phyloP scores from a whole-genome alignment of 192 early-diverging fungal genomes.

The Mortierella antarctica region DNA sequence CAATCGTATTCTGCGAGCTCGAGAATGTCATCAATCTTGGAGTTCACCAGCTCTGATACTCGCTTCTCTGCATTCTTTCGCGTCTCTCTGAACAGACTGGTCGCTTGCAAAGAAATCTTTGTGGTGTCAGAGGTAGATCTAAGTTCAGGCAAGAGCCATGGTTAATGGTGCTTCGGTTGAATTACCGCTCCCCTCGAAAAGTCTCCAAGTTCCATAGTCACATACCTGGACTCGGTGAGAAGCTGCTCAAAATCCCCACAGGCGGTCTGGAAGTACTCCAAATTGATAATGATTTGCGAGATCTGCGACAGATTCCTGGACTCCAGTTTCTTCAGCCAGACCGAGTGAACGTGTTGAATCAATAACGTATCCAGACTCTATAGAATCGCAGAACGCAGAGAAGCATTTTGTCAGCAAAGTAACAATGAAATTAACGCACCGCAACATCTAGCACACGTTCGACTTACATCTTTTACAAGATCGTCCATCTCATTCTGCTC shows the following conservation, averaged over 20 bases:
- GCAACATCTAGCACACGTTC: background rate
- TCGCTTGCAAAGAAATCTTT: constrained; percentile 70
- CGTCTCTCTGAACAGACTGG: constrained; percentile 75
- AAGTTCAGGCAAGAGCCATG: background rate
- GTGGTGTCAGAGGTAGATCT: constrained; percentile 69
- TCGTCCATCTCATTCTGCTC: constrained; percentile 91
- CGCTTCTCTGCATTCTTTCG: constrained; percentile 79
- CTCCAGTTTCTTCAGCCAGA: constrained; percentile 73
- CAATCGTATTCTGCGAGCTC: constrained; percentile 89
- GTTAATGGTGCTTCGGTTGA: background rate
- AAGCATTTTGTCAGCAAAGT: background rate
- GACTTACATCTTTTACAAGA: constrained; percentile 75
- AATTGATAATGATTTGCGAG: constrained; percentile 87
- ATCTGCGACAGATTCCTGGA: constrained; percentile 81
- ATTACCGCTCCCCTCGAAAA: no score
- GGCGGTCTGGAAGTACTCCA: constrained; percentile 77
- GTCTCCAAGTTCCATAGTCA: background rate
- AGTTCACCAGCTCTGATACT: constrained; percentile 81
- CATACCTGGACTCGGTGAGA: constrained; percentile 71
- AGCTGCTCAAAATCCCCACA: constrained; percentile 81
- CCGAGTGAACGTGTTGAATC: constrained; percentile 74
- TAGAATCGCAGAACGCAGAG: background rate
- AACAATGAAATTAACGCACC: background rate
- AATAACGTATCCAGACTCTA: constrained; percentile 77
- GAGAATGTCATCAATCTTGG: constrained; percentile 84